Evolutionary conservation across 345 rosid species (phyloP).

Genomic region (Eucalyptus caleyi): DNA sequence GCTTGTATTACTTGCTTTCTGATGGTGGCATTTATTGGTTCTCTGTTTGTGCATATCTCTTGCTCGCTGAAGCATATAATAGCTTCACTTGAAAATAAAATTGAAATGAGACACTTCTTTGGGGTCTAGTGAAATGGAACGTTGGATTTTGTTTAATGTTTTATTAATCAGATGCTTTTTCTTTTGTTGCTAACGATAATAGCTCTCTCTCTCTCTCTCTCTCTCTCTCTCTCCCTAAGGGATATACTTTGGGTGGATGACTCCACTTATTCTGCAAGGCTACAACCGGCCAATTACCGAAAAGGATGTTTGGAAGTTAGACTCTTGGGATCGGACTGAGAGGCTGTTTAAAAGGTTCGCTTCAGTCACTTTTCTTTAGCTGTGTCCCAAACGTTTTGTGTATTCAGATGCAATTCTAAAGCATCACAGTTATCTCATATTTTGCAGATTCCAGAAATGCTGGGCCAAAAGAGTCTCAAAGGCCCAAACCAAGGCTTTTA

Average conservation of each 20-base stretch:
- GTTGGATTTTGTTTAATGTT: neutral
- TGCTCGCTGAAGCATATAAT: neutral
- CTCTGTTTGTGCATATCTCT: neutral
- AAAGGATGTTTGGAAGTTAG: constrained; percentile 86
- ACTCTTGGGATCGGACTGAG: constrained; percentile 88
- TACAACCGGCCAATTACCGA: constrained; percentile 78
- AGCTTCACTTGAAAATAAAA: neutral
- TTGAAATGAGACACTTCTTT: neutral
- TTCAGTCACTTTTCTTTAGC: neutral
- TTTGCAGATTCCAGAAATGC: constrained; percentile 57
- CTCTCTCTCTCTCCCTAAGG: constrained; percentile 10
- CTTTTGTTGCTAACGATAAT: neutral
- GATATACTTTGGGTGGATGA: constrained; percentile 74
- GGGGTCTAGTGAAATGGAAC: neutral
- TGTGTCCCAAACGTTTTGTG: neutral
- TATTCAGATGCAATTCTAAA: neutral
- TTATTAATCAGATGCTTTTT: neutral
- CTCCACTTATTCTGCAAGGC: constrained; percentile 78
- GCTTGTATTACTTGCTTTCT: neutral
- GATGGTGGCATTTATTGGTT: neutral
- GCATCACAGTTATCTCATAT: neutral
- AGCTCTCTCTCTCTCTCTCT: neutral
- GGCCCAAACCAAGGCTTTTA: constrained; percentile 74
- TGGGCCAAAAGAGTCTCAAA: constrained; percentile 69
- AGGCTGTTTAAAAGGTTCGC: constrained; percentile 47